Evolutionary conservation across 257 asterid species (phyloP).

Genomic region (Eustoma russellianum): DNA sequence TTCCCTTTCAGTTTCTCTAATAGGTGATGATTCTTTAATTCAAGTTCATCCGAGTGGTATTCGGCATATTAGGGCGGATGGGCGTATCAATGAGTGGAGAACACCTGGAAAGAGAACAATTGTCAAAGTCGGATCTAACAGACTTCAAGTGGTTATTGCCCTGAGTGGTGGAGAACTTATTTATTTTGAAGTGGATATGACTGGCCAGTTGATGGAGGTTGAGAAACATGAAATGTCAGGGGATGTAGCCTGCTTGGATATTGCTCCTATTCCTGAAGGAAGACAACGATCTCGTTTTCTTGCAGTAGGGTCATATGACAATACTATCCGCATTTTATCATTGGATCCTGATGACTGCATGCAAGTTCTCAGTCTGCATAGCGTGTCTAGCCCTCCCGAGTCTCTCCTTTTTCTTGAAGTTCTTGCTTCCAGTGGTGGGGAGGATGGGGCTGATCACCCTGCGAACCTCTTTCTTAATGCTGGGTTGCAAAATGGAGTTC

Average conservation of each 20-base stretch:
- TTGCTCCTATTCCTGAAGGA: slow-evolving; percentile 99
- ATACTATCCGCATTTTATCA: slow-evolving; percentile 83
- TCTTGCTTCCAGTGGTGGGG: slow-evolving; percentile 97
- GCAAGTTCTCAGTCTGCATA: slow-evolving; percentile 92
- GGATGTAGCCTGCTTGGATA: slow-evolving; percentile 96
- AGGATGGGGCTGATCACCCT: slow-evolving; percentile 99
- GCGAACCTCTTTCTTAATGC: slow-evolving; percentile 93
- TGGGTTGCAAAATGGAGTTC: slow-evolving; percentile 85
- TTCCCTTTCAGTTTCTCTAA: slow-evolving; percentile 89
- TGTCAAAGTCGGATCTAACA: slow-evolving; percentile 91
- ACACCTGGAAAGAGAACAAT: slow-evolving; percentile 99
- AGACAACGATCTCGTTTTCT: slow-evolving; percentile 95
- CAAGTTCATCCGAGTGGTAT: slow-evolving; percentile 99
- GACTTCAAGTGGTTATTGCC: slow-evolving; percentile 99
- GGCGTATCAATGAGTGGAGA: slow-evolving; percentile 98
- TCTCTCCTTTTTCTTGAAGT: slow-evolving; percentile 97
- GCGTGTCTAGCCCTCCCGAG: slow-evolving; percentile 96
- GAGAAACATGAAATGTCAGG: slow-evolving; percentile 99
- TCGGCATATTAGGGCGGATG: slow-evolving; percentile 97
- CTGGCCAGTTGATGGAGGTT: slow-evolving; percentile 97
- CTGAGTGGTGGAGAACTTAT: slow-evolving; percentile 96
- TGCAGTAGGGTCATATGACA: slow-evolving; percentile 98
- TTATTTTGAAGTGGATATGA: slow-evolving; percentile 95
- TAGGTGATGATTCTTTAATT: slow-evolving; percentile 98
- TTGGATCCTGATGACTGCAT: slow-evolving; percentile 97